These are phyloP conservation scores for Thalassiosira delicatula DNA, from an alignment of 352 stramenopile genomes.

Conservation along the genomic window DNA sequence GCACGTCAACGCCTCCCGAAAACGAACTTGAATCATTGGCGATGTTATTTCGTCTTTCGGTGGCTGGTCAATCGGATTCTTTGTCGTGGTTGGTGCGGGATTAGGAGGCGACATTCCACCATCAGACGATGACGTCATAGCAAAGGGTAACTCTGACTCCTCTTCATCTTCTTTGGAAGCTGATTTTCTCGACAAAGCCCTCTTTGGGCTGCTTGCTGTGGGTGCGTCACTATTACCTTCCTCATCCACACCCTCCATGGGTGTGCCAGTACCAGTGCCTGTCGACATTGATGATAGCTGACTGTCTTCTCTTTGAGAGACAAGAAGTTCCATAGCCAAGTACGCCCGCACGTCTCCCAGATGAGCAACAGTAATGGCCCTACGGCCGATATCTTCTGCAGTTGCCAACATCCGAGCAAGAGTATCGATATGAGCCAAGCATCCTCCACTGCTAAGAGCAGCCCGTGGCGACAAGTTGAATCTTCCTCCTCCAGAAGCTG, in stretches of 20 bases:
- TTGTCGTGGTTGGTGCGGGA: too few relatives aligned
- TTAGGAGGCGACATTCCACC: too few relatives aligned
- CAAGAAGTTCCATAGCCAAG: conserved; percentile 76
- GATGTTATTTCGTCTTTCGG: too few relatives aligned
- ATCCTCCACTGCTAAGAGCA: conserved; percentile 52
- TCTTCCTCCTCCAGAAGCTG: conserved; percentile 34
- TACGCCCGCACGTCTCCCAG: conserved; percentile 82
- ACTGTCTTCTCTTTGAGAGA: conserved; percentile 56
- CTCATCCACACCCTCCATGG: conserved; percentile 83
- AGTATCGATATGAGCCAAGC: conserved; percentile 71
- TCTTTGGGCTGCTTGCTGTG: conserved; percentile 20
- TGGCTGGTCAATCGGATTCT: too few relatives aligned
- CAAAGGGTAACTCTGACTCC: conserved; percentile 84
- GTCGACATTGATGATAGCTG: conserved; percentile 69
- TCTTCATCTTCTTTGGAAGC: conserved; percentile 58
- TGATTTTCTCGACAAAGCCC: conserved; percentile 27
- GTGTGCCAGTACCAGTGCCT: too few relatives aligned
- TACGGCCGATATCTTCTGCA: conserved; percentile 81
- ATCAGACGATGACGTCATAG: conserved; percentile 71
- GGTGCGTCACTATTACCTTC: conserved; percentile 50
- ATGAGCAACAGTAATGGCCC: conserved; percentile 83
- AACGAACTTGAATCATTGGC: too few relatives aligned
- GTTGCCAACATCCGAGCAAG: conserved; percentile 78
- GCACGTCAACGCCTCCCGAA: conserved; percentile 79
- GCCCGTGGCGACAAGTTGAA: conserved; percentile 55